Percentiles rank a stretch among this genome's conserved stretches.
Conservation (phyloP, 1,284 basidiomycete species). For the Thelephora terrestris region DNA sequence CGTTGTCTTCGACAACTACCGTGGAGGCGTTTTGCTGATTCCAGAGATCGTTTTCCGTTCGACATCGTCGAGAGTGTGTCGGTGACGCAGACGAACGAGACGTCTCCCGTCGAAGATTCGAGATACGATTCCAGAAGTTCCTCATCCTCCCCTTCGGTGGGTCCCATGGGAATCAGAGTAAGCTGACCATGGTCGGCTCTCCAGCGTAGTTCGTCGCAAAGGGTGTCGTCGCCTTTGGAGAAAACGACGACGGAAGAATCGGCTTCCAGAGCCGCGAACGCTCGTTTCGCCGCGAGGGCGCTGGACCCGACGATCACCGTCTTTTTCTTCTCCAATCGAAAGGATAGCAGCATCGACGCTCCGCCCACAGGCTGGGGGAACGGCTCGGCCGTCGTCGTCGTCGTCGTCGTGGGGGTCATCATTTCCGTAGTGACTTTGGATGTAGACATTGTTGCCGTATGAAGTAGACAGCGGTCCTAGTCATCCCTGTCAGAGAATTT, state of each 20-base stretch:
- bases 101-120: slow-evolving; percentile 18
- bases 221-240: slow-evolving; percentile 36
- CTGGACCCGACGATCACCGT: slow-evolving; percentile 72
- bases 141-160: slow-evolving; percentile 24
- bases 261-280: slow-evolving; percentile 77
- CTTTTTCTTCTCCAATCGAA: slow-evolving; percentile 43
- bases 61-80: slow-evolving; percentile 44
- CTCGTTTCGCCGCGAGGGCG: slow-evolving; percentile 69
- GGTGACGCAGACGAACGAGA: slow-evolving; percentile 65
- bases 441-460: no score
- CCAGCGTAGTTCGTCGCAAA: slow-evolving; percentile 69
- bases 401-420: no score
- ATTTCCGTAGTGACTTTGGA: no score
- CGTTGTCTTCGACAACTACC: slow-evolving; percentile 42
- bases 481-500: not conserved
- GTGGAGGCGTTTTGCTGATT: slow-evolving; percentile 48
- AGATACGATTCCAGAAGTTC: slow-evolving; percentile 40
- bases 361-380: slow-evolving; percentile 41
- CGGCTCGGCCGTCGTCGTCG: no score
- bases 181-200: slow-evolving; percentile 48
- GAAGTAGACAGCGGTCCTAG: no score
- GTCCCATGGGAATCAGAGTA: slow-evolving; percentile 38
- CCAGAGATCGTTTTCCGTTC: slow-evolving; percentile 29
- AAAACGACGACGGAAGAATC: slow-evolving; percentile 67
- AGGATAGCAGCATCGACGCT: slow-evolving; percentile 74